Base-by-base conservation (phyloP, 176 grass and related monocot genomes). In the Carex myosuroides region DNA sequence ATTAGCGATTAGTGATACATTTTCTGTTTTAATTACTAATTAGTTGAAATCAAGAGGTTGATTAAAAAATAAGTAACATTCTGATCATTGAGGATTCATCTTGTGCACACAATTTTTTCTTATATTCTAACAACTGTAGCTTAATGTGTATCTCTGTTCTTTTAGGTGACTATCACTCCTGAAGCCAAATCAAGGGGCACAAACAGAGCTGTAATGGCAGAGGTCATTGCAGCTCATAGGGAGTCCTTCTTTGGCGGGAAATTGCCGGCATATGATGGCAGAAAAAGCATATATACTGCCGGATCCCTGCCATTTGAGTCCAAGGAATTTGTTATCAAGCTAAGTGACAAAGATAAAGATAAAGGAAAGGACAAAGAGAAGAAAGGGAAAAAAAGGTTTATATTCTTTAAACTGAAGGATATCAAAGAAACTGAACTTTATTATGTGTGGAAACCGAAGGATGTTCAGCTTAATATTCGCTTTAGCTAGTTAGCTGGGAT, bases 261-360 rank as follows among this genome's bases (percentile, higher is more conserved):
- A 80, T 17, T 92, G 50, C 90, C 92, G 24, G 94, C 87, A 65
- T 97, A 92, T 24, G 92, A 97, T 88, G 94, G 94, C 35, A 86
- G 87, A 52, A 97, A 94, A 74, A 94, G 94, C 84, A 90, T 94
- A 7, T 97, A 94, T 37, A 94, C 94, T 84, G 94, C 92, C 17
- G 90, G 94, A 33, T 37, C 90, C 46, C 88, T 97, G n/a, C 95
- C 95, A 63, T 97, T 97, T 55, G 84, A 85, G 11, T 90, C 84
- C 6, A 90, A 92, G 50, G 85, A 89, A 55, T 97, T 97, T 79
- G 64, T 81, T 17, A 56, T 97, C 83, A 92, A 80, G 26, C 67
- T 97, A 11, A 8, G 84, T 81, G 90, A 91, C 75, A 83, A 81
- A 0, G 91, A 93, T 78, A 82, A 82, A 65, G 44, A 82, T 17